phyloP scores from a whole-genome alignment of 805 yeast species.

The Kodamaea sagamina region DNA sequence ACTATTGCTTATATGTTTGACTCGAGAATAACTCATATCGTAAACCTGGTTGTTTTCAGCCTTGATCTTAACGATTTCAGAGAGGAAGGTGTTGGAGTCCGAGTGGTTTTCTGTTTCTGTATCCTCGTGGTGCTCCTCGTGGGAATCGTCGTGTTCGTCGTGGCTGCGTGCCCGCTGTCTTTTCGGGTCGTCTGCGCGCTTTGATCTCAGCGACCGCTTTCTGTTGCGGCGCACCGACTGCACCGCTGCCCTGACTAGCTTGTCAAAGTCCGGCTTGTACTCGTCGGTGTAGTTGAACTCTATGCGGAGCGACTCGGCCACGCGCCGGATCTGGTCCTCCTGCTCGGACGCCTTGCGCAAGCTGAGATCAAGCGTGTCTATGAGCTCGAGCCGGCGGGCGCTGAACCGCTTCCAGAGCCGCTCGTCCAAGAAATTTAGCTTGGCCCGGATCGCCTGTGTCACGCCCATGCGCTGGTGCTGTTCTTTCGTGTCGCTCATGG shows the following conservation, averaged over 20 bases:
- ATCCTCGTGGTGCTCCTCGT: neutral
- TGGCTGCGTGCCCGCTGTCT: neutral
- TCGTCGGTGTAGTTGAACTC: constrained; percentile 74
- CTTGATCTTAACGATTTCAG: constrained; percentile 37
- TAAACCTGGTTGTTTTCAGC: constrained; percentile 36
- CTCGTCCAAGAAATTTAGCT: constrained; percentile 78
- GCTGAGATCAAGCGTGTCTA: constrained; percentile 68
- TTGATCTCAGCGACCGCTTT: constrained; percentile 54
- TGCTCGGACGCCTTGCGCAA: constrained; percentile 88
- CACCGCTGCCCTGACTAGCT: constrained; percentile 87
- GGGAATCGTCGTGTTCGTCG: constrained; percentile 3
- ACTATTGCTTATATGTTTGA: constrained; percentile 28
- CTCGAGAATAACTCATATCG: constrained; percentile 37
- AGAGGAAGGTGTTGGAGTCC: constrained; percentile 24
- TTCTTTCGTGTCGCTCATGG: constrained; percentile 17
- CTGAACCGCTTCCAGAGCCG: constrained; percentile 85
- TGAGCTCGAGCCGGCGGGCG: constrained; percentile 85
- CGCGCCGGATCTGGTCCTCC: constrained; percentile 74
- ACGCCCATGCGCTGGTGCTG: constrained; percentile 44
- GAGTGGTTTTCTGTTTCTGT: constrained; percentile 7
- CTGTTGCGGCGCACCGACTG: constrained; percentile 91
- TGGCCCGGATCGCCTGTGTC: constrained; percentile 58
- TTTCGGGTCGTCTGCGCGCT: constrained; percentile 16
- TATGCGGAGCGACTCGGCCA: constrained; percentile 71
- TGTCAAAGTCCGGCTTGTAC: constrained; percentile 74